Percentiles rank a stretch among this genome's conserved stretches.
Conservation (phyloP, 805 yeast genomes). For the Candida ortonii region DNA sequence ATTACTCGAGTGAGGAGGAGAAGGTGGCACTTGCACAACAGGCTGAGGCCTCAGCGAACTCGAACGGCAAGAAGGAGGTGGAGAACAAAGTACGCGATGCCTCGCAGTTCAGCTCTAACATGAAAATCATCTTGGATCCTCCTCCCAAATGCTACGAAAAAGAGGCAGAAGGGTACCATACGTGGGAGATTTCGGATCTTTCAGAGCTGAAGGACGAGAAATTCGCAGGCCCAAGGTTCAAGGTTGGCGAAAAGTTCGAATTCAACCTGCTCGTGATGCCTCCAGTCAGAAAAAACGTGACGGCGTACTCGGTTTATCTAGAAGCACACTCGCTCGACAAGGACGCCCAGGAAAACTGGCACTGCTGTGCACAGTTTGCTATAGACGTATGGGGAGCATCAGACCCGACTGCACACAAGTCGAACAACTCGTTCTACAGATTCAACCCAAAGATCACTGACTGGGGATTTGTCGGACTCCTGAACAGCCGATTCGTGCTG, state of each 20-base stretch:
- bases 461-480: slow-evolving; percentile 91
- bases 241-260: slow-evolving; percentile 53
- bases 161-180: slow-evolving; percentile 30
- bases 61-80: slow-evolving; percentile 2
- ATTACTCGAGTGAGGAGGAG: slow-evolving; percentile 20
- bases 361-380: slow-evolving; percentile 88
- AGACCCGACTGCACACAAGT: slow-evolving; percentile 56
- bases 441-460: slow-evolving; percentile 75
- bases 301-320: slow-evolving; percentile 67
- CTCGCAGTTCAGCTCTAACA: slow-evolving; percentile 21
- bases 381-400: slow-evolving; percentile 80
- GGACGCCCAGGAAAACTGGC: slow-evolving; percentile 53
- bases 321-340: slow-evolving; percentile 60
- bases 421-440: slow-evolving; percentile 72
- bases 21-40: slow-evolving; percentile 8
- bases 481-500: slow-evolving; percentile 49
- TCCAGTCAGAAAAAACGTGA: slow-evolving; percentile 56
- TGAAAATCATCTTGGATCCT: slow-evolving; percentile 21
- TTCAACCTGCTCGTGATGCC: slow-evolving; percentile 80
- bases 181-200: slow-evolving; percentile 40
- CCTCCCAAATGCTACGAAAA: slow-evolving; percentile 34
- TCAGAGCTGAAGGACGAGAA: slow-evolving; percentile 34
- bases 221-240: slow-evolving; percentile 42
- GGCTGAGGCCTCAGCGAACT: slow-evolving; percentile 2
- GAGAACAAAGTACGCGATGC: slow-evolving; percentile 15